Base-by-base conservation (phyloP, 202 grass and related monocot genomes). In the Dendrocalamus latiflorus region DNA sequence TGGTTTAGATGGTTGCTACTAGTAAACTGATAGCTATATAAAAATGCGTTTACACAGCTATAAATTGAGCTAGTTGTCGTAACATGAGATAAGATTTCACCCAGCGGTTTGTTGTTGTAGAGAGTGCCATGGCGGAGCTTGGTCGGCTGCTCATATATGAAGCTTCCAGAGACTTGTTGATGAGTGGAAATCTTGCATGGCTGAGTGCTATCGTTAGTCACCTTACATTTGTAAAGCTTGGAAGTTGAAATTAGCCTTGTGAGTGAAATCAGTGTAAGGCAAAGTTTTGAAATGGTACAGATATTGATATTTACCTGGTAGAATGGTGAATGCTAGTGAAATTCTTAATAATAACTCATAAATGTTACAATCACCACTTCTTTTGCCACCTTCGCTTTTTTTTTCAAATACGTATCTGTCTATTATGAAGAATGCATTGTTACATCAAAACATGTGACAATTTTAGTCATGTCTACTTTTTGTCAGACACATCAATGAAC, bases 111-210 rank as follows among this genome's bases (percentile, higher is more conserved):
- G 17, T 55, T 89, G 20, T 91, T 85, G 36, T 58, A 99, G 93
- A 85, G 87, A 95, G 89, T 79, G 96, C 93, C 36, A 95, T 99
- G 96, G 89, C 91, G 7, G 96, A 99, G 86, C 96, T 99, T 84
- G 96, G 96, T 30, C 92, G 93, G 73, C 61, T 95, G 81, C 93
- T 99, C 69, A 93, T 95, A 83, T 99, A 99, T 17, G 96, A 99
- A 86, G 92, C 92, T 50, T 93, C 83, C 11, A 95, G 95, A 82
- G 95, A 94, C 74, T 98, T 88, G 95, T 68, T 98, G 92, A 92
- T 94, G 64, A 93, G 95, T 89, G 44, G 33, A 74, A 84, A 54
- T 73, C 51, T 70, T 75, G 51, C 34, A 24, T 70, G 36, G 45
- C 10, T 69, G 9, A 78, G 11, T 12, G 30, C 58, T 56, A 34